These are phyloP conservation scores for Silene vulgaris DNA, from an alignment of 179 eudicot species.

Conservation along the genomic window DNA sequence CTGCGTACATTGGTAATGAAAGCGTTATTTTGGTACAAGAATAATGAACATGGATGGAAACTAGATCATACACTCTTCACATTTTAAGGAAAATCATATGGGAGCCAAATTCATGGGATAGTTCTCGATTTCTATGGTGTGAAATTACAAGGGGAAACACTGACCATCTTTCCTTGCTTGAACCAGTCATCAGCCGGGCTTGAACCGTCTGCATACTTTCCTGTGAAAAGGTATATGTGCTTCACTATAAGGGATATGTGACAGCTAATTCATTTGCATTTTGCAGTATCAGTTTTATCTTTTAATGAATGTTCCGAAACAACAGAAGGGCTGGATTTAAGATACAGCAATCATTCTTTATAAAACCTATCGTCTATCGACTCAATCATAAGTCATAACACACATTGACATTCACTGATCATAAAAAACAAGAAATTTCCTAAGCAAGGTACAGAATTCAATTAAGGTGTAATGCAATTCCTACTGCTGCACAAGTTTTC, in stretches of 20 bases:
- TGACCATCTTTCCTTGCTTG: slow-evolving; percentile 81
- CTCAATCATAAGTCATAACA: too few relatives aligned
- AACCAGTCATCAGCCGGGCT: slow-evolving; percentile 93
- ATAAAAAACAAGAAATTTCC: too few relatives aligned
- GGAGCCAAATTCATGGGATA: too few relatives aligned
- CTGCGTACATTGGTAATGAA: slow-evolving; percentile 27
- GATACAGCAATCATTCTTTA: neutral
- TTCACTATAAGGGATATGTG: slow-evolving; percentile 7
- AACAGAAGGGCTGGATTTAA: neutral
- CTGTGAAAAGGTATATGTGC: slow-evolving; percentile 34
- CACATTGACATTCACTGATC: too few relatives aligned
- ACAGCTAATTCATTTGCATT: neutral
- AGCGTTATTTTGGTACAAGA: neutral
- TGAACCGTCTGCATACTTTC: slow-evolving; percentile 77
- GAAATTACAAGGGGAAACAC: slow-evolving; percentile 10
- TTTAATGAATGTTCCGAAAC: neutral
- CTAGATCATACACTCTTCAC: neutral
- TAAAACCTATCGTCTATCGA: neutral
- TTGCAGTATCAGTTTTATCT: neutral
- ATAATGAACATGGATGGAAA: neutral
- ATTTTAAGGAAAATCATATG: too few relatives aligned
- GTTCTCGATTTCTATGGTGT: too few relatives aligned
- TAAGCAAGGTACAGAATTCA: neutral
- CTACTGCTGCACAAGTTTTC: too few relatives aligned
- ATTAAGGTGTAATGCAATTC: neutral